These are phyloP conservation scores for Nakaseomyces glabratus DNA, from an alignment of 1,139 yeast genomes.

Conservation along the genomic window DNA sequence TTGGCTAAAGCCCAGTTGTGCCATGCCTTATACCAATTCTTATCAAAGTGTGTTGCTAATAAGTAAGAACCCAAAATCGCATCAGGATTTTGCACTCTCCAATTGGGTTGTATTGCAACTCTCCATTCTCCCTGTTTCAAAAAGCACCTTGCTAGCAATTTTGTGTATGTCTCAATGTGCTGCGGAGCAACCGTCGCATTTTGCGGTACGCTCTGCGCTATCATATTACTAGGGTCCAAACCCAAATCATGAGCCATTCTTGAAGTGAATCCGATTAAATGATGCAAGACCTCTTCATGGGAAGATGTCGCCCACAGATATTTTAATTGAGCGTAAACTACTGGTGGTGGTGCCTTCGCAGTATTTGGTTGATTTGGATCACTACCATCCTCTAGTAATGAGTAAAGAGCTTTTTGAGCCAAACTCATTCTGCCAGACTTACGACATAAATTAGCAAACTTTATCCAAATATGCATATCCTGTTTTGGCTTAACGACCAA, in stretches of 20 bases:
- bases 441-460: conserved; percentile 91
- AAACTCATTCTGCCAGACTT: conserved; percentile 86
- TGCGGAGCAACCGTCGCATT: conserved; percentile 63
- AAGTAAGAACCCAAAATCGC: conserved; percentile 86
- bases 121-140: conserved; percentile 99
- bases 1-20: conserved; percentile 99
- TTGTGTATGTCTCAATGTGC: conserved; percentile 78
- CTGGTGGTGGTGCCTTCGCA: conserved; percentile 87
- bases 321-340: conserved; percentile 92
- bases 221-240: conserved; percentile 69
- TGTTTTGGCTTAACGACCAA: conserved; percentile 93
- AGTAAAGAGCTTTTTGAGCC: conserved; percentile 84
- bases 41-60: conserved; percentile 89
- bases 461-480: conserved; percentile 97
- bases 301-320: conserved; percentile 97
- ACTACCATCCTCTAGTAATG: conserved; percentile 50
- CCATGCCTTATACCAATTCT: conserved; percentile 97
- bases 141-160: conserved; percentile 83
- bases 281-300: conserved; percentile 75
- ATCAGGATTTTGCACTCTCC: conserved; percentile 62
- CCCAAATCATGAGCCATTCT: conserved; percentile 86
- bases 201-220: conserved; percentile 45
- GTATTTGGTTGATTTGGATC: conserved; percentile 46
- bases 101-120: conserved; percentile 63
- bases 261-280: conserved; percentile 82